phyloP scores from a whole-genome alignment of 495 filamentous ascomycete genomes.

The Aspergillus sparsus region DNA sequence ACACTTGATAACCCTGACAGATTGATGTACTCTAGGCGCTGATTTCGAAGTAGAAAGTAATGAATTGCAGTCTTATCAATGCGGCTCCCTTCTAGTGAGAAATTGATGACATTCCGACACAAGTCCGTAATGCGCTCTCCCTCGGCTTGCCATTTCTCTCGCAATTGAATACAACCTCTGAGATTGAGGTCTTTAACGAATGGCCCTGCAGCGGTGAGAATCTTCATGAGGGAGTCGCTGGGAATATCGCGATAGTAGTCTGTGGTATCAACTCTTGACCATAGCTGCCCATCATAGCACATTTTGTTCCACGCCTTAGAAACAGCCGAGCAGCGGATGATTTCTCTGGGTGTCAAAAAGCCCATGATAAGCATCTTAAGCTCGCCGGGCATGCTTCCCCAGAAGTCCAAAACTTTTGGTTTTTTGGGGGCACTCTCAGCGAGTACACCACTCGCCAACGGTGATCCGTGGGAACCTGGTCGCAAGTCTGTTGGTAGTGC shows the following conservation, averaged over 20 bases:
- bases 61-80: conserved; percentile 81
- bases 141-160: conserved; percentile 74
- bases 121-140: conserved; percentile 67
- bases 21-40: conserved; percentile 76
- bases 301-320: conserved; percentile 77
- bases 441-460: conserved; percentile 39
- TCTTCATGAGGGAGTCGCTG: conserved; percentile 76
- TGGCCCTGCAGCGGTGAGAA: conserved; percentile 80
- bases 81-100: conserved; percentile 83
- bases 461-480: conserved; percentile 45
- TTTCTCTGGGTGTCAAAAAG: conserved; percentile 75
- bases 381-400: conserved; percentile 79
- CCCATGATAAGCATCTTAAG: conserved; percentile 75
- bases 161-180: conserved; percentile 73
- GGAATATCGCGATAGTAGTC: conserved; percentile 87
- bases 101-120: conserved; percentile 83
- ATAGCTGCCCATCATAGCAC: conserved; percentile 95
- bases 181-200: conserved; percentile 91
- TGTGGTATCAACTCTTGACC: conserved; percentile 80
- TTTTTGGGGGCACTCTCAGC: conserved; percentile 30
- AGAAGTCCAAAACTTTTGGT: conserved; percentile 66
- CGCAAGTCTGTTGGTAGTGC: conserved; percentile 67
- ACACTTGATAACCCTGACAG: conserved; percentile 77
- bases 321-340: conserved; percentile 79
- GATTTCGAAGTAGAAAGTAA: conserved; percentile 75